Evolutionary conservation across 768 basidiomycete species (phyloP).

Genomic region (Botryobasidium botryosum): DNA sequence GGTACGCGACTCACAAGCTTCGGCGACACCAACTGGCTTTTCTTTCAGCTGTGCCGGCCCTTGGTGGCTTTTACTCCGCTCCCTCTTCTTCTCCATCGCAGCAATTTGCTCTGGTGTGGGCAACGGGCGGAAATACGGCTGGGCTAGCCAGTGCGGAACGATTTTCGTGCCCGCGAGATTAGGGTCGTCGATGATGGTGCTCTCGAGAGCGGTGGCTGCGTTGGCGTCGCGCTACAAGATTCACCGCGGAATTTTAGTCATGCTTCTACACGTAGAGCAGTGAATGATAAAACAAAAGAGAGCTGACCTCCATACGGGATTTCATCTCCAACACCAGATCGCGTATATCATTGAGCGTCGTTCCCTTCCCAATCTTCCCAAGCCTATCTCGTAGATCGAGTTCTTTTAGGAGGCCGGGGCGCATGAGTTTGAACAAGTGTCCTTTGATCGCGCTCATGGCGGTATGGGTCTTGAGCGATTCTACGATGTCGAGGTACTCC

Average conservation of each 20-base stretch:
- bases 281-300: not conserved
- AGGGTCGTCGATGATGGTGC: not conserved
- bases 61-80: no score
- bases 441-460: slow-evolving; percentile 65
- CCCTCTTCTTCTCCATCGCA: no score
- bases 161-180: slow-evolving; percentile 15
- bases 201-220: slow-evolving; percentile 10
- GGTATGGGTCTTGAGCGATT: slow-evolving; percentile 50
- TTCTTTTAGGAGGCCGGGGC: slow-evolving; percentile 48
- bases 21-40: no score
- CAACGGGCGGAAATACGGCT: slow-evolving; percentile 55
- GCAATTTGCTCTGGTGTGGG: no score
- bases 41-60: no score
- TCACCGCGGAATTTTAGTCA: not conserved
- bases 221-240: slow-evolving; percentile 31
- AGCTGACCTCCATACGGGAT: slow-evolving; percentile 35
- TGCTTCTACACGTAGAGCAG: not conserved
- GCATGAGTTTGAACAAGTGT: slow-evolving; percentile 85
- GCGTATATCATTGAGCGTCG: slow-evolving; percentile 8
- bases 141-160: slow-evolving; percentile 53
- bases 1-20: no score
- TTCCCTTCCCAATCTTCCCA: slow-evolving; percentile 26
- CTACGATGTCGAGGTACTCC: slow-evolving; percentile 75
- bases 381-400: slow-evolving; percentile 58
- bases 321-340: slow-evolving; percentile 31